Evolutionary conservation across 2,329 filamentous ascomycete species (phyloP), one percentile per base, ranked within the genome.

Genomic region (Fusarium praegraminearum): DNA sequence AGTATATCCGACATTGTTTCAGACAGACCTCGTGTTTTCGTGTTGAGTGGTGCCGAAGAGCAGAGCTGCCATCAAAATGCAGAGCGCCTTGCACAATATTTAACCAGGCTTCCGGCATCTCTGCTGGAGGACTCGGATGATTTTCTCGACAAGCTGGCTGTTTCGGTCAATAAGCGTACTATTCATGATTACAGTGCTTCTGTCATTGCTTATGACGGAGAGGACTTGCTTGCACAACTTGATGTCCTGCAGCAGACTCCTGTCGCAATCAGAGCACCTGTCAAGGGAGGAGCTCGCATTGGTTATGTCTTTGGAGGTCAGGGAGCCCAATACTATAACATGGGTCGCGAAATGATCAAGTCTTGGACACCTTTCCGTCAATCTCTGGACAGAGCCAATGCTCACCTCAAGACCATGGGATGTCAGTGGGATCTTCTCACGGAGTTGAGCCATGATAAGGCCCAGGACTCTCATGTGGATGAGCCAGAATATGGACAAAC

Each of bases 281-380:
- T 30, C 43, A 53, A 69, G 65, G 52, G 33, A 53, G n/a, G 49
- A 43, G 33, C 45, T 70, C 40, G 35, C 54, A 16, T 54, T 10
- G 75, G 62, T 7, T 76, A 73, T 28, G 74, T 81, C 3, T 81
- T 81, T 52, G 78, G 73, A 10, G 80, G 80, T 18, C 79, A 82
- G 36, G 80, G 80, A 15, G 78, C 79, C 1, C 80, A 82, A 56
- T 81, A 76, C 69, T 50, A 57, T 18, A 63, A 59, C 1, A 81
- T 82, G 80, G 80, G 78, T 9, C 67, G 65, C 9, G 75, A 76
- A 20, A 66, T 80, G 24, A 57, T 79, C 9, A 38, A 46, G 40
- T n/a, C 30, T 20, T 50, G 54, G 51, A 18, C 54, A 50, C 40
- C 44, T 35, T 50, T 50, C 28, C 47, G 3, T 55, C 38, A 12